Evolutionary conservation across 495 filamentous ascomycete genomes (phyloP).

Genomic region (Acidiella bohemica): DNA sequence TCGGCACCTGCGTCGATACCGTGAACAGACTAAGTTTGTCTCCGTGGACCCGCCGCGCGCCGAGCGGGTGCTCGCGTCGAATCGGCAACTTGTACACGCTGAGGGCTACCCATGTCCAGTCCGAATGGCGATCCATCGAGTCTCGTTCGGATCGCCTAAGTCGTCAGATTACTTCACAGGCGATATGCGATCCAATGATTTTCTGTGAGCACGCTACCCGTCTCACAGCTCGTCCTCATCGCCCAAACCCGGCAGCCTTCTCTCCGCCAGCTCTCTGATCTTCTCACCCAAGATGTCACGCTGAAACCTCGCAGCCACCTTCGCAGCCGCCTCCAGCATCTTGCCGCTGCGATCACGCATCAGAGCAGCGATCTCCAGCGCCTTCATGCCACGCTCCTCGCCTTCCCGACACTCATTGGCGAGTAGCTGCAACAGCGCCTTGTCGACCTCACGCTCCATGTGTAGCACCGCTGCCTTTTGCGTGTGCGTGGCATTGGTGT

Average conservation of each 20-base stretch:
- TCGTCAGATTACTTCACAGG: too few relatives aligned
- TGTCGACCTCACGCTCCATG: constrained; percentile 71
- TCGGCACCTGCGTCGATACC: too few relatives aligned
- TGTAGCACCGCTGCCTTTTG: constrained; percentile 57
- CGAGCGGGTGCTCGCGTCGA: too few relatives aligned
- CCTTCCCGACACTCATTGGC: constrained; percentile 81
- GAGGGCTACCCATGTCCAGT: too few relatives aligned
- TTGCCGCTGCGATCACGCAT: constrained; percentile 66
- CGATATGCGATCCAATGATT: too few relatives aligned
- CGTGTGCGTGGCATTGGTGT: constrained; percentile 40
- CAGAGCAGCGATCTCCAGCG: constrained; percentile 68
- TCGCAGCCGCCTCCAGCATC: constrained; percentile 74
- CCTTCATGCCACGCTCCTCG: constrained; percentile 87
- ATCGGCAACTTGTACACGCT: too few relatives aligned
- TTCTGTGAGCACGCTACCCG: too few relatives aligned
- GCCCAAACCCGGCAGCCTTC: constrained; percentile 41
- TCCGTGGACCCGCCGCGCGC: too few relatives aligned
- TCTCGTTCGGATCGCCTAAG: too few relatives aligned
- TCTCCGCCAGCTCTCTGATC: constrained; percentile 65
- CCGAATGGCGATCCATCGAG: too few relatives aligned
- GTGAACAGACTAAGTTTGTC: too few relatives aligned
- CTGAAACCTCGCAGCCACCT: constrained; percentile 69
- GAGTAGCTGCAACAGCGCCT: constrained; percentile 76
- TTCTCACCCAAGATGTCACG: constrained; percentile 68
- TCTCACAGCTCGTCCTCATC: constrained; percentile 36